These are phyloP conservation scores for Ophiocordyceps camponoti-rufipedis DNA, from an alignment of 2,329 filamentous ascomycete genomes.

Conservation along the genomic window DNA sequence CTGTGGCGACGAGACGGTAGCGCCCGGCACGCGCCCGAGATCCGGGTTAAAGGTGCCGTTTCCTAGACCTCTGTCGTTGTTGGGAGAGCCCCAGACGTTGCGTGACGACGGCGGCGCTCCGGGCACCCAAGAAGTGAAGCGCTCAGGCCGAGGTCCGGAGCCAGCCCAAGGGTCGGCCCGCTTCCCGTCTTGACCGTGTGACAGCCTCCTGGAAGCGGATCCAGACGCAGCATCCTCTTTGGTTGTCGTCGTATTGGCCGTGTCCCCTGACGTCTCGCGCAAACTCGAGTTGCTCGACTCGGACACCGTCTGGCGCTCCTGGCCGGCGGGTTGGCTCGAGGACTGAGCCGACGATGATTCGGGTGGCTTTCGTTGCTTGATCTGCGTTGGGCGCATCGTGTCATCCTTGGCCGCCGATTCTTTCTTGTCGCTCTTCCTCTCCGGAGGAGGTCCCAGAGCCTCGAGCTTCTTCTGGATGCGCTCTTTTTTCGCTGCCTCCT, in stretches of 20 bases:
- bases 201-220: slow-evolving; percentile 10
- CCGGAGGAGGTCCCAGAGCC: slow-evolving; percentile 45
- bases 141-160: slow-evolving; percentile 23
- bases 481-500: slow-evolving; percentile 53
- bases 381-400: slow-evolving; percentile 13
- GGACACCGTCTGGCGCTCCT: not conserved
- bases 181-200: slow-evolving; percentile 15
- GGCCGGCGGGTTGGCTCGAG: slow-evolving; percentile 2
- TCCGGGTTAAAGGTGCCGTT: slow-evolving; percentile 60
- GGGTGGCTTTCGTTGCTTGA: slow-evolving; percentile 14
- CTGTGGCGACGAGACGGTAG: slow-evolving; percentile 14
- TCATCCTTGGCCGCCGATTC: slow-evolving; percentile 23
- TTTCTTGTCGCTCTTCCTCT: slow-evolving; percentile 39
- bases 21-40: slow-evolving; percentile 29
- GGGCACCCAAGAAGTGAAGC: slow-evolving; percentile 31
- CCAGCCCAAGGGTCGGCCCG: slow-evolving; percentile 19
- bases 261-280: slow-evolving; percentile 1
- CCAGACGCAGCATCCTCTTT: slow-evolving; percentile 4
- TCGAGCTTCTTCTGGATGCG: slow-evolving; percentile 56
- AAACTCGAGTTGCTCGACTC: slow-evolving; percentile 1
- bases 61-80: slow-evolving; percentile 51
- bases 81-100: slow-evolving; percentile 62
- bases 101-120: slow-evolving; percentile 24
- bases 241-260: slow-evolving; percentile 4
- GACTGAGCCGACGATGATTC: not conserved